Evolutionary conservation across 2,329 filamentous ascomycete species (phyloP), one percentile per base, ranked within the genome.

Genomic region (Chaetomium globosum): DNA sequence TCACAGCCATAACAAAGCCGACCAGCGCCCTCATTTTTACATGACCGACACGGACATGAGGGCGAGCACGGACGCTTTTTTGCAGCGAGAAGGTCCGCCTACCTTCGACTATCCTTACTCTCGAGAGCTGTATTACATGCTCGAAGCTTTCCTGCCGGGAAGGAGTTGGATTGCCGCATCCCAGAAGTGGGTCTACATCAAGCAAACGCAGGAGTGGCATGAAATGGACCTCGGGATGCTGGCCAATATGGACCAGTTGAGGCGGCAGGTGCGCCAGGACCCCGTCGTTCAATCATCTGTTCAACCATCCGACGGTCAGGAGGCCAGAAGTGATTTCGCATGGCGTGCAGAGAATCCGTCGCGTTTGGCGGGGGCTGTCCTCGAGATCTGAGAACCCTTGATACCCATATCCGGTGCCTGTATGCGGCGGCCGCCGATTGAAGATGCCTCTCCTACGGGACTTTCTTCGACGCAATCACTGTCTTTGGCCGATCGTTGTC

Each of bases 71-170:
- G 85, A 87, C 67, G 68, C 64, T 0, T 87, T 87, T 63, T 73
- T 87, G 13, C 76, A 78, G 23, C 76, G 81, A 19, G 78, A 76
- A 26, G 85, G 85, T 0, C 84, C 83, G 3, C 78, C 79, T 0
- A 82, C 80, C 0, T 71, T 82, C 12, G 82, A 86, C 60, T 80
- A 85, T 12, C 84, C 84, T 0, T 85, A 79, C 63, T 79, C 83
- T 59, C 76, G 85, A 26, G 85, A 87, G 65, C 81, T 83, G 54
- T 87, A 87, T 70, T 85, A 87, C 70, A 80, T 83, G 77, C 77
- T 87, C 31, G 79, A 86, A 71, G 82, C 82, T 1, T 87, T 84
- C 68, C 70, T 87, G 56, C 85, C 85, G 0, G 83, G 83, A 67
- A 77, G 85, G 26, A 80, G 79, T 54, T 87, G 85, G 85, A 79